Conservation (phyloP, 2,329 filamentous ascomycete species). For the Calonectria pseudoreteaudii region DNA sequence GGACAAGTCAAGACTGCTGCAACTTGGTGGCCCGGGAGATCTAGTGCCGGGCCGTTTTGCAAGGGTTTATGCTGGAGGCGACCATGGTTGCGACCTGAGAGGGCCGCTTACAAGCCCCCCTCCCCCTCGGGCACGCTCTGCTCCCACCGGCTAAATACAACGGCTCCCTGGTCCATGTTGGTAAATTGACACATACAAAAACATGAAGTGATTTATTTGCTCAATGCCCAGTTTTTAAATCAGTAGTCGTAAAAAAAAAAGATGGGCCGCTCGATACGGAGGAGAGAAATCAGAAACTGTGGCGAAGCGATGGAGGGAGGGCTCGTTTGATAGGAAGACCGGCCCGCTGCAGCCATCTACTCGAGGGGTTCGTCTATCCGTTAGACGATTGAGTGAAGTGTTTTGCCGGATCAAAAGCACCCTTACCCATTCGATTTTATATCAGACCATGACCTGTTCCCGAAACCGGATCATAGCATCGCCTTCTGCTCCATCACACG, state of each 20-base stretch:
- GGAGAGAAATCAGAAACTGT: background rate
- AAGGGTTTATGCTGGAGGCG: constrained; percentile 10
- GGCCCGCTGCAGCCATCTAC: background rate
- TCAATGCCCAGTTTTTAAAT: background rate
- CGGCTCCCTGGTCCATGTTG: background rate
- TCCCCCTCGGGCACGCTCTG: background rate
- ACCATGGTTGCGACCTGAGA: constrained; percentile 26
- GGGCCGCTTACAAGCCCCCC: background rate
- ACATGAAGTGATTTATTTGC: background rate
- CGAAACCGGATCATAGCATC: background rate
- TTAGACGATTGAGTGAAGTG: background rate
- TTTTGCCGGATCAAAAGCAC: background rate
- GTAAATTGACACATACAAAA: background rate
- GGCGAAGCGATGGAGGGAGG: background rate
- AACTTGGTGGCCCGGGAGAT: background rate
- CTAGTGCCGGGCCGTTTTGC: background rate
- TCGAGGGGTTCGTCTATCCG: background rate
- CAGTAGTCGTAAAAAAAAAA: background rate
- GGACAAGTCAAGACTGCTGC: background rate
- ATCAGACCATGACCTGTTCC: background rate
- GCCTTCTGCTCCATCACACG: background rate
- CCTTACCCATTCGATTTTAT: background rate
- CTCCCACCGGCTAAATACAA: constrained; percentile 8
- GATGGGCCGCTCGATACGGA: background rate
- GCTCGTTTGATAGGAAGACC: background rate